Evolutionary conservation across 2,329 filamentous ascomycete species (phyloP), one percentile per base, ranked within the genome.

Genomic region (Aspergillus fumigatiaffinis): DNA sequence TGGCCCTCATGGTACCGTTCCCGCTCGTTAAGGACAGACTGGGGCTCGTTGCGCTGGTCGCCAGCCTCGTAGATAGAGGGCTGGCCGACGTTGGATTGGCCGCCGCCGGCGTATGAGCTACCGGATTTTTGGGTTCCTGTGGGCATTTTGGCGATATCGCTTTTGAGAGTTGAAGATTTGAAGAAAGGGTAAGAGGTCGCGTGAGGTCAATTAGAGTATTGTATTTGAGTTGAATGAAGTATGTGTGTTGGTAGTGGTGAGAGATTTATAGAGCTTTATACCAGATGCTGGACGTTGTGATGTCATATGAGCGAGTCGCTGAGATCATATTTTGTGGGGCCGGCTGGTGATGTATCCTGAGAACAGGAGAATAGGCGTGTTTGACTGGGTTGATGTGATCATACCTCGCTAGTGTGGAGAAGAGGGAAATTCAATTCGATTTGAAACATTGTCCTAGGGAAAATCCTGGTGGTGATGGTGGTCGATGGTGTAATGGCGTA

Each of bases 1-100:
- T 87, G 80, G 66, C 91, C 90, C 77, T 93, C 88, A 60, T 92
- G 78, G 77, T 84, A 94, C 59, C 85, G 81, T 52, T 83, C 77
- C 21, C 80, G 78, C 67, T 84, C 79, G 48, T 76, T 69, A 53
- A 79, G 63, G 60, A 82, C 77, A 2, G 82, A 79, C 58, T 82
- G 71, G 60, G 84, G 82, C 60, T 76, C 71, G 72, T 86, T 91
- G 67, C 84, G 83, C 80, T 94, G 90, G 76, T 94, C 90, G 57
- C 86, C 87, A 56, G 82, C 87, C 77, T 92, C 88, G 77, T 94
- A 92, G 71, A 91, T 77, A 59, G 76, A 72, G 61, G 76, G 68
- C 72, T 79, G 81, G 65, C 90, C 90, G 70, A 93, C 88, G 70
- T 80, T 88, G 57, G 88, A 90, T 55, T 73, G 77, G 67, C 77